Evolutionary conservation across 495 filamentous ascomycete species (phyloP), one percentile per base, ranked within the genome.

Genomic region (Cladorrhinum samala): DNA sequence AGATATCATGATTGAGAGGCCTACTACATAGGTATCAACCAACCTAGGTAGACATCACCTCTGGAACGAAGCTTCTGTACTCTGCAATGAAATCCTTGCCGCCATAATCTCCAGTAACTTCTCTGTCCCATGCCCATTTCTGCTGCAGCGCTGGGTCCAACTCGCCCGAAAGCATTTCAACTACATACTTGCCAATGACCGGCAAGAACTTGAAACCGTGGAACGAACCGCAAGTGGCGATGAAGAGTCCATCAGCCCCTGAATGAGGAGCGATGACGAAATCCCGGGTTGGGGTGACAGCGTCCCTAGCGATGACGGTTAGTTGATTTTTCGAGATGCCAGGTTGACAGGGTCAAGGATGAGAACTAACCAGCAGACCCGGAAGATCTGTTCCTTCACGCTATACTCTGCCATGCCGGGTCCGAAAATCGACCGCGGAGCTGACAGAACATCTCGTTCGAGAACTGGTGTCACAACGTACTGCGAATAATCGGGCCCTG

Each of bases 161-260:
- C n/a, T 65, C 54, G 1, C 69, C 77, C 25, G 77, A 66, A 14
- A 83, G 63, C 77, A 83, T 77, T 46, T 80, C 59, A 1, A 74
- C 69, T 24, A 81, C 74, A 53, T 82, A 81, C 47, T 81, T 76
- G 4, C 79, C 79, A 16, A 83, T 58, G 8, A 77, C 71, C 0
- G 79, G 79, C 21, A 82, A 68, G 62, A 83, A 82, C 62, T 83
- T 83, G 62, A 67, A 83, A 2, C 68, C 65, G 49, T 75, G 72
- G 50, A 73, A 74, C 6, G 68, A 71, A 4, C 72, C 72, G 36
- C 59, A 64, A 5, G 65, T 68, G 0, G 72, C 72, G 39, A 76
- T 46, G 47, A 65, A 72, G n/a, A 76, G 55, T 19, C 69, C 68
- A 5, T 68, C 55, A 21, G 67, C 71, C 14, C 62, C 67, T 0